Percentiles rank a stretch among this genome's conserved stretches.
Evolutionary conservation across 208 protist genomes (phyloP).

Genomic region (Acanthamoeba sp.): DNA sequence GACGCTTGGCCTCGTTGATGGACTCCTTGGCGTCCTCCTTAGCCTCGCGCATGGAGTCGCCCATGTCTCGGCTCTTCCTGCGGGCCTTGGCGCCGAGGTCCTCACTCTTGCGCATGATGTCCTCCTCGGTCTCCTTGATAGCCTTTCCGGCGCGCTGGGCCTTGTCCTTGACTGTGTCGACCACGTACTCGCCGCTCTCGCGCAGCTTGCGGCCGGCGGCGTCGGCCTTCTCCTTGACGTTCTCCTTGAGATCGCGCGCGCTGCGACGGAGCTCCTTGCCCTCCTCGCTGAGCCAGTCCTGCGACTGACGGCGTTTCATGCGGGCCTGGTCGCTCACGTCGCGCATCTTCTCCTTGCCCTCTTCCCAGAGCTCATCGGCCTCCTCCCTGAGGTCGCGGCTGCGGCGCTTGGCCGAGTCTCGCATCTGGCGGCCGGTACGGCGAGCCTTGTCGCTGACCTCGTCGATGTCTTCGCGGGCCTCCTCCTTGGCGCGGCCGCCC

Average conservation of each 20-base stretch:
- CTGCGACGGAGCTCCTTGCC: background rate
- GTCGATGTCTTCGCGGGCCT: constrained; percentile 38
- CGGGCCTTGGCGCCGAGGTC: background rate
- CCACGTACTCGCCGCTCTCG: constrained; percentile 49
- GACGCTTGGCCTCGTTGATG: background rate
- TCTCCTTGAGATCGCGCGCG: constrained; percentile 6
- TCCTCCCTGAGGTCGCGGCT: constrained; percentile 30
- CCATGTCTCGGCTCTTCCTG: constrained; percentile 42
- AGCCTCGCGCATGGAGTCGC: constrained; percentile 29
- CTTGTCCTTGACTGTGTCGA: constrained; percentile 34
- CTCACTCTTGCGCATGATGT: background rate
- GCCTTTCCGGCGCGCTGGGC: background rate
- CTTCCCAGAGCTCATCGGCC: constrained; percentile 23
- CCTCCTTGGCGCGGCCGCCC: constrained; percentile 43
- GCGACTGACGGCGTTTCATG: constrained; percentile 24
- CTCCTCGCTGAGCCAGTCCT: constrained; percentile 43
- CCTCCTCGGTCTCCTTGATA: constrained; percentile 11
- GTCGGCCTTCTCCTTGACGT: constrained; percentile 45
- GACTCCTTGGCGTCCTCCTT: constrained; percentile 45
- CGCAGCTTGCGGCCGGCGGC: constrained; percentile 48
- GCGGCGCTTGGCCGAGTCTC: constrained; percentile 1
- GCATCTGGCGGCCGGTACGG: constrained; percentile 11
- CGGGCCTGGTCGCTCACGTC: constrained; percentile 36
- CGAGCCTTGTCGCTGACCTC: constrained; percentile 17
- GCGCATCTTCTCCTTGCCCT: constrained; percentile 35